A percentile compares a stretch with the other conserved stretches of the same genome.
phyloP scores from a whole-genome alignment of 2,329 filamentous ascomycete genomes.

The Calonectria henricotiae region DNA sequence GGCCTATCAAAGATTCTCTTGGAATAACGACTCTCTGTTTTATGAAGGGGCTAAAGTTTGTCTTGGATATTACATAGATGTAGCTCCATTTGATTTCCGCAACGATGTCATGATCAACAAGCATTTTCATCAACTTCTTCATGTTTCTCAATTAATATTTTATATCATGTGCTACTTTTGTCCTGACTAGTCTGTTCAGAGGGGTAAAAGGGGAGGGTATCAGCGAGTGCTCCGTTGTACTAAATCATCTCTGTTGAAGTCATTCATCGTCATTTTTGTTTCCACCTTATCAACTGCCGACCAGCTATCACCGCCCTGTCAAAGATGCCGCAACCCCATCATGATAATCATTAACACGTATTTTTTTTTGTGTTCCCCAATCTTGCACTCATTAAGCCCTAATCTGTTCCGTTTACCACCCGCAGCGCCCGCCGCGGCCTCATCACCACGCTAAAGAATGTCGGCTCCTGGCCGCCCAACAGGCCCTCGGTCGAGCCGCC shows the following conservation, averaged over 20 bases:
- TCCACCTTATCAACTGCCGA: not conserved
- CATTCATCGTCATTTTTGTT: conserved; percentile 40
- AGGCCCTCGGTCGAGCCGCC: conserved; percentile 67
- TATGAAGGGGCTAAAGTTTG: not conserved
- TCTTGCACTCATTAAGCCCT: not conserved
- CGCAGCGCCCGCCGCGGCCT: conserved; percentile 79
- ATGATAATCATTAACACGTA: conserved; percentile 16
- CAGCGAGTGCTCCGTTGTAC: conserved; percentile 45
- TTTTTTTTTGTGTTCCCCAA: not conserved
- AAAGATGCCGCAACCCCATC: conserved; percentile 28
- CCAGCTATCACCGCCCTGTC: conserved; percentile 16
- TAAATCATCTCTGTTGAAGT: conserved; percentile 24
- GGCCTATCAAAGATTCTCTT: conserved; percentile 15
- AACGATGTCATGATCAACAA: conserved; percentile 39
- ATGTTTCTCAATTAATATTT: conserved; percentile 2
- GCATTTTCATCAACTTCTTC: conserved; percentile 12
- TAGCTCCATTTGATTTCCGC: conserved; percentile 18
- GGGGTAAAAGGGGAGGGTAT: conserved; percentile 42
- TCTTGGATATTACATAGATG: conserved; percentile 26
- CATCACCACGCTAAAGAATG: conserved; percentile 80
- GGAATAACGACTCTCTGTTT: conserved; percentile 8
- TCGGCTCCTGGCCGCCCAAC: conserved; percentile 76
- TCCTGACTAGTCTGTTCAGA: not conserved
- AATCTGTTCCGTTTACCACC: conserved; percentile 74
- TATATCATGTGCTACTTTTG: conserved; percentile 4